Percentiles rank a stretch among this genome's conserved stretches.
Conservation (phyloP, 768 basidiomycete genomes). For the Leucocoprinus sp. region DNA sequence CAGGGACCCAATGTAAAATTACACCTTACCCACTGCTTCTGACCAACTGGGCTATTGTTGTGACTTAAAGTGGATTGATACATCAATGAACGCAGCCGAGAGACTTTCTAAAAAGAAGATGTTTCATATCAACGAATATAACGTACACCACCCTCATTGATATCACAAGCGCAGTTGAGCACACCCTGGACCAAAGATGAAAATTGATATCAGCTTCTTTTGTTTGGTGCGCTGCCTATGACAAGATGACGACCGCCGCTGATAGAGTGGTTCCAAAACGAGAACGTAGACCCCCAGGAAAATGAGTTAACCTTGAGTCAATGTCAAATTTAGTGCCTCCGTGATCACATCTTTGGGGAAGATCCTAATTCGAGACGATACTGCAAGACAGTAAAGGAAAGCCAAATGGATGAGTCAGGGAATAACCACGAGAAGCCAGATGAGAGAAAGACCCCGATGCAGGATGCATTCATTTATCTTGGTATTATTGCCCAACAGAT, state of each 20-base stretch:
- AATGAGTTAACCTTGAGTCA: not conserved
- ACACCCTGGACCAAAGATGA: not conserved
- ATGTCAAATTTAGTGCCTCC: not conserved
- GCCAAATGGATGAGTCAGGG: slow-evolving; percentile 1
- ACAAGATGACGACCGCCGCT: not conserved
- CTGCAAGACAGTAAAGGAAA: slow-evolving; percentile 7
- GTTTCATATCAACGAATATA: not conserved
- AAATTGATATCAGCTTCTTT: not conserved
- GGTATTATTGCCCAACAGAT: not conserved
- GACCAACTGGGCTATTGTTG: not conserved
- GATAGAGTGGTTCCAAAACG: not conserved
- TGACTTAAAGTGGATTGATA: not conserved
- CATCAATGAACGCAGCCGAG: not conserved
- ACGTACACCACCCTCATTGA: not conserved
- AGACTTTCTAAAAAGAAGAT: not conserved
- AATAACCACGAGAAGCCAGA: not conserved
- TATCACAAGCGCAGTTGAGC: slow-evolving; percentile 1
- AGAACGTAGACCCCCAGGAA: not conserved
- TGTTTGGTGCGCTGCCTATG: not conserved
- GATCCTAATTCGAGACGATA: not conserved
- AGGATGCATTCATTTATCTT: slow-evolving; percentile 6
- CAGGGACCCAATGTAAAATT: not conserved
- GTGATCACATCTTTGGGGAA: slow-evolving; percentile 1
- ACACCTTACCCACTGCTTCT: not conserved
- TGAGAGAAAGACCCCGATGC: not conserved